Evolutionary conservation across 164 flowering plant species (phyloP).

Genomic region (Sedum album): DNA sequence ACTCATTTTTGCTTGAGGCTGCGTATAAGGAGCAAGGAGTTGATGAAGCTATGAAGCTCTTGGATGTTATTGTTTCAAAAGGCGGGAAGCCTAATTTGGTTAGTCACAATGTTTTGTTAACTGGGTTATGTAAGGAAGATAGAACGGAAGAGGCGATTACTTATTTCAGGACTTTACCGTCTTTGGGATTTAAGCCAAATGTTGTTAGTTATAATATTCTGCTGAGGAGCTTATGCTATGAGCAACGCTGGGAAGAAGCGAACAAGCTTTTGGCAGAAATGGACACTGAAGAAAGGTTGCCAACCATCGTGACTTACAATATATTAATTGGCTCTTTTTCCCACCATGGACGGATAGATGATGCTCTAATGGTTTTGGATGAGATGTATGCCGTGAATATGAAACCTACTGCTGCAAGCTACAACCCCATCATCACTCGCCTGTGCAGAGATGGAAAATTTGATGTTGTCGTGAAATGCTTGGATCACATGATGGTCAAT

Average conservation of each 20-base stretch:
- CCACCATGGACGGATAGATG: constrained; percentile 46
- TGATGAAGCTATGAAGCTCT: constrained; percentile 59
- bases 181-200: constrained; percentile 66
- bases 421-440: constrained; percentile 60
- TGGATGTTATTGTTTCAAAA: constrained; percentile 60
- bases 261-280: constrained; percentile 65
- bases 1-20: constrained; percentile 73
- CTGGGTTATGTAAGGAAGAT: constrained; percentile 81
- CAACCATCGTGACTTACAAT: constrained; percentile 64
- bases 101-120: constrained; percentile 74
- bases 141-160: constrained; percentile 56
- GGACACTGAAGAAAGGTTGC: constrained; percentile 52
- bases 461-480: constrained; percentile 44
- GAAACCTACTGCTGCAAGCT: constrained; percentile 57
- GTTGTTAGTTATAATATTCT: constrained; percentile 78
- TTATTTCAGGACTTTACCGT: constrained; percentile 55
- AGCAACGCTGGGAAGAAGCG: constrained; percentile 75
- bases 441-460: constrained; percentile 65
- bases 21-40: constrained; percentile 73
- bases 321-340: constrained; percentile 72
- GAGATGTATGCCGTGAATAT: constrained; percentile 44
- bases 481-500: constrained; percentile 53
- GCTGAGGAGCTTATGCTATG: constrained; percentile 54
- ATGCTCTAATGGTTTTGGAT: constrained; percentile 58
- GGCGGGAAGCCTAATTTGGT: constrained; percentile 83